Base-by-base conservation (phyloP, 1,139 yeast genomes). In the Protomyces inouyei region DNA sequence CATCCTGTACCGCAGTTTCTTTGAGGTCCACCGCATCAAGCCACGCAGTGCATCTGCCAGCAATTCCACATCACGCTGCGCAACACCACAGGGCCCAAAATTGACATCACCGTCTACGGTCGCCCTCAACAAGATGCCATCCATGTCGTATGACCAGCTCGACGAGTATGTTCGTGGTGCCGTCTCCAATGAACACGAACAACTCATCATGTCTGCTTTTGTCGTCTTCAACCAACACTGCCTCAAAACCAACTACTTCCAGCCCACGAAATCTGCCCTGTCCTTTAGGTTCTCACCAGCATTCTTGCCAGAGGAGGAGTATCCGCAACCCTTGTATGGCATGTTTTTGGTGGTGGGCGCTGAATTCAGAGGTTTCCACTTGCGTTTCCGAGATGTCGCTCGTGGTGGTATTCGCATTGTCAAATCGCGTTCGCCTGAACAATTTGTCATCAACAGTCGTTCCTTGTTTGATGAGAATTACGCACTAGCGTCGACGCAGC, bases 401-500 rank as follows among this genome's bases (percentile, higher is more conserved):
- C 85, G 98, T 76, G 98, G 98, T 76, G 98, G 98, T 75, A 93
- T 93, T 72, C 85, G 98, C 78, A 88, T 93, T 73, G 98, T 93
- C 72, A 87, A 87, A 75, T 87, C 96, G 14, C 84, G 96, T 75
- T 87, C 89, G 60, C 78, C 80, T 67, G 98, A 93, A 77, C 92
- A 92, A 56, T 93, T 91, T 76, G 84, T 87, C 64, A 85, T 85
- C 73, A 93, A 93, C 74, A 87, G 87, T 69, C 85, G 96, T 72
- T 88, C 89, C 71, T 83, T 93, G 76, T 91, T 93, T 77, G 98
- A 93, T 76, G 98, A 93, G 76, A 93, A 93, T 77, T 93, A 93
- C 77, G 92, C 92, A 75, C 83, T 93, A 76, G 98, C 98, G 53
- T 85, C 87, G 68, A 93, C 98, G 54, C 98, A 93, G 78, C 98